Conservation (phyloP, 1,284 basidiomycete genomes). For the Cystobasidium sp. region DNA sequence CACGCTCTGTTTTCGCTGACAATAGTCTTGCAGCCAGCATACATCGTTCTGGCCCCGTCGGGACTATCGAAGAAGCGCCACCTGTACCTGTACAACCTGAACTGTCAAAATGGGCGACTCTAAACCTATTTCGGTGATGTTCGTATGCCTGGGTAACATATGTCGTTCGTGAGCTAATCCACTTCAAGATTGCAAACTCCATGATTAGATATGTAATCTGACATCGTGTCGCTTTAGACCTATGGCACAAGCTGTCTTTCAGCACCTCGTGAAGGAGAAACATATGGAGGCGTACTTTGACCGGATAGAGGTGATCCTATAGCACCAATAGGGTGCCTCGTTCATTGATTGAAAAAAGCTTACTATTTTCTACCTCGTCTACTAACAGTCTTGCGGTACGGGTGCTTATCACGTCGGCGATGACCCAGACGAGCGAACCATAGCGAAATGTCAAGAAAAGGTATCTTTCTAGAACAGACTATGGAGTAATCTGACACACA, state of each 20-base stretch:
- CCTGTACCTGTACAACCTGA: background rate
- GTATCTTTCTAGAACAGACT: background rate
- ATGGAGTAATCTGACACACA: background rate
- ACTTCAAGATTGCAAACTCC: background rate
- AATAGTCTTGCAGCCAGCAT: too few species aligned
- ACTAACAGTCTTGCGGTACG: constrained; percentile 46
- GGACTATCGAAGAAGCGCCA: background rate
- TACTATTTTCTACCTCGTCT: background rate
- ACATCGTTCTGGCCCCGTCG: too few species aligned
- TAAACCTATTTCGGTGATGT: constrained; percentile 35
- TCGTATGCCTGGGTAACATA: constrained; percentile 42
- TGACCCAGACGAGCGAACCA: constrained; percentile 48
- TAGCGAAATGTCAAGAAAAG: constrained; percentile 42
- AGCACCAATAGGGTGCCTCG: background rate
- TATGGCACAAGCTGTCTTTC: constrained; percentile 52
- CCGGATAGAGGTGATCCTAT: constrained; percentile 44
- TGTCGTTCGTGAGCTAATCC: constrained; percentile 33
- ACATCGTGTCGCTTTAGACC: constrained; percentile 10
- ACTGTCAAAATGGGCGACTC: background rate
- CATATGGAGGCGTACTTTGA: constrained; percentile 43
- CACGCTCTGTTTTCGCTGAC: too few species aligned
- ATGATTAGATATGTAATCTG: background rate
- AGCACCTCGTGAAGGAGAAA: constrained; percentile 47
- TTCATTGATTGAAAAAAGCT: background rate
- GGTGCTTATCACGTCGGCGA: constrained; percentile 52